Evolutionary conservation across 1,139 yeast genomes (phyloP).

Genomic region (Hyphopichia wangnamkhiaoensis): DNA sequence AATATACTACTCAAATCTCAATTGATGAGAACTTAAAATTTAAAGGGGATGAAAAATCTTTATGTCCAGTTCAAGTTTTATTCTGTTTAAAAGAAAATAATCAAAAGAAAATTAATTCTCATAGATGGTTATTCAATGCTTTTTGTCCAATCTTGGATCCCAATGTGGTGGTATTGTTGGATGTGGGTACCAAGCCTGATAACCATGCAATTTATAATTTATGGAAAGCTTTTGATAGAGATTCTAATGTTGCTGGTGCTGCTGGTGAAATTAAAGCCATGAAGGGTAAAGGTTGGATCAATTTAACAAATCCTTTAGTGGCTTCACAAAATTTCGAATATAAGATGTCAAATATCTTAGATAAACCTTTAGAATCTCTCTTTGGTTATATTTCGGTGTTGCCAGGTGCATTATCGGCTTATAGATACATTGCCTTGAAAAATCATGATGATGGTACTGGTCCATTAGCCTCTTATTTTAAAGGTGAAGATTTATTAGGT

Average conservation of each 20-base stretch:
- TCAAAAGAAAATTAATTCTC: conserved; percentile 89
- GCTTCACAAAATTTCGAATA: conserved; percentile 97
- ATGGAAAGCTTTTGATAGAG: conserved; percentile 96
- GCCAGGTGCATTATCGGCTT: conserved; percentile 96
- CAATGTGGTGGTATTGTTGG: conserved; percentile 78
- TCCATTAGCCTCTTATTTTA: conserved; percentile 83
- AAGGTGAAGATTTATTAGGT: conserved; percentile 71
- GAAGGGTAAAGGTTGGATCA: conserved; percentile 83
- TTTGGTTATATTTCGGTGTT: conserved; percentile 93
- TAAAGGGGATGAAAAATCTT: conserved; percentile 73
- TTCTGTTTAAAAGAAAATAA: conserved; percentile 89
- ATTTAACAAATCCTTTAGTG: conserved; percentile 83
- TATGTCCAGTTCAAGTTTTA: conserved; percentile 89
- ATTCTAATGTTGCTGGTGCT: conserved; percentile 96
- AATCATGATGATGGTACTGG: conserved; percentile 92
- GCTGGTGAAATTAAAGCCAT: conserved; percentile 96
- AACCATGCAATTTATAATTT: conserved; percentile 81
- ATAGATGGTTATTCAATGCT: conserved; percentile 92
- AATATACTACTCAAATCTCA: conserved; percentile 88
- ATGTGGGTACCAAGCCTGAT: conserved; percentile 92
- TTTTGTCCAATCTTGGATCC: conserved; percentile 90
- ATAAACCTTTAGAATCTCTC: conserved; percentile 89
- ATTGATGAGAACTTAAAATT: conserved; percentile 82
- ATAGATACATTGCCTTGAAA: conserved; percentile 82
- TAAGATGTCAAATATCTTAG: conserved; percentile 92